These are phyloP conservation scores for Tympanopsis confertula DNA, from an alignment of 2,329 filamentous ascomycete species.

Conservation along the genomic window DNA sequence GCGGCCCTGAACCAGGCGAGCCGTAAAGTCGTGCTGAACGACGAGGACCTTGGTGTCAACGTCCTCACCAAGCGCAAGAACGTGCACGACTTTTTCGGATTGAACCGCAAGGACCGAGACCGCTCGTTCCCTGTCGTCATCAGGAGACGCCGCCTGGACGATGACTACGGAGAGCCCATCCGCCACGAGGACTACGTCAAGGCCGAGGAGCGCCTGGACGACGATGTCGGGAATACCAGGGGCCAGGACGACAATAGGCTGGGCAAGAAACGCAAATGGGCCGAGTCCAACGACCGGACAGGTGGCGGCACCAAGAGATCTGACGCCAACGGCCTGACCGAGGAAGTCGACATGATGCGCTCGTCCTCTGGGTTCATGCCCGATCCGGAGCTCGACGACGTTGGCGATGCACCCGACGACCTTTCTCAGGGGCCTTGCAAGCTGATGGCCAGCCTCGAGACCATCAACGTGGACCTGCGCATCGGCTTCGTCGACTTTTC, in stretches of 20 bases:
- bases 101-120: slow-evolving; percentile 82
- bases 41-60: slow-evolving; percentile 89
- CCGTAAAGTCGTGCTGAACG: slow-evolving; percentile 71
- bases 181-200: slow-evolving; percentile 85
- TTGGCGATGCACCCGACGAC: slow-evolving; percentile 37
- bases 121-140: slow-evolving; percentile 82
- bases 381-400: slow-evolving; percentile 46
- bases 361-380: slow-evolving; percentile 28
- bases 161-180: slow-evolving; percentile 91
- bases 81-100: slow-evolving; percentile 82
- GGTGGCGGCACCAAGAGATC: slow-evolving; percentile 34
- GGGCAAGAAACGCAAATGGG: slow-evolving; percentile 91
- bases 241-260: slow-evolving; percentile 48
- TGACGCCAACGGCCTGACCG: slow-evolving; percentile 18
- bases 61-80: slow-evolving; percentile 78
- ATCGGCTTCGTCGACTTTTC: slow-evolving; percentile 86
- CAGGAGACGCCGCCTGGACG: slow-evolving; percentile 58
- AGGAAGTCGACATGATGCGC: slow-evolving; percentile 35
- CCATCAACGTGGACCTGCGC: slow-evolving; percentile 57
- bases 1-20: slow-evolving; percentile 73
- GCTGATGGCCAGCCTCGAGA: slow-evolving; percentile 51
- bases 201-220: slow-evolving; percentile 76
- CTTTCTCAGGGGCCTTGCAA: slow-evolving; percentile 58
- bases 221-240: slow-evolving; percentile 37
- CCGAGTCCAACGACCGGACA: slow-evolving; percentile 47